phyloP scores from a whole-genome alignment of 2,329 filamentous ascomycete genomes.

The Fusarium mundagurra region DNA sequence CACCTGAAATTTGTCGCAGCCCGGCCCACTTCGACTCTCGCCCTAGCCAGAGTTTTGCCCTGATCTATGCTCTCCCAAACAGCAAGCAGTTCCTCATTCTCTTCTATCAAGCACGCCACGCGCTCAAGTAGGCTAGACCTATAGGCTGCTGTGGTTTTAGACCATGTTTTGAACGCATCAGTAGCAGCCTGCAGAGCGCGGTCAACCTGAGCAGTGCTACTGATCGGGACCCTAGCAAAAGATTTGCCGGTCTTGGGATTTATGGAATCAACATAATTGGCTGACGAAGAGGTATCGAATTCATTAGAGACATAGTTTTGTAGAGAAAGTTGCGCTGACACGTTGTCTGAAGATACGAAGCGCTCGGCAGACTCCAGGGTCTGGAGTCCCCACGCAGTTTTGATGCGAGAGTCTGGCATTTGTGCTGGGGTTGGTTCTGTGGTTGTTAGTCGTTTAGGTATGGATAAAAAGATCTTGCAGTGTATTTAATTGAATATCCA shows the following conservation, averaged over 20 bases:
- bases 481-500: accelerated
- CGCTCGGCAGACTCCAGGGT: not conserved
- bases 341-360: not conserved
- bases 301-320: not conserved
- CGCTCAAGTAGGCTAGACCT: not conserved
- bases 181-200: not conserved
- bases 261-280: not conserved
- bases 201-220: not conserved
- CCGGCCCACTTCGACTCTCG: not conserved
- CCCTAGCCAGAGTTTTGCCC: not conserved
- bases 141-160: not conserved
- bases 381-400: not conserved
- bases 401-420: not conserved
- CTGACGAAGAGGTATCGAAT: not conserved
- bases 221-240: not conserved
- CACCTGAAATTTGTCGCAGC: not conserved
- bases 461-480: too few species aligned
- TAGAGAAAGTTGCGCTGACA: not conserved
- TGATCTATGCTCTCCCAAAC: not conserved
- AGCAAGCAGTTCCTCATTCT: not conserved
- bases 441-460: not conserved
- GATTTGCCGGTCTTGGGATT: not conserved
- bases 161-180: not conserved
- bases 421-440: too few species aligned
- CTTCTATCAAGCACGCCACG: not conserved